A percentile compares a stretch with the other conserved stretches of the same genome.
phyloP scores from a whole-genome alignment of 768 basidiomycete species.

The Russula earlei region DNA sequence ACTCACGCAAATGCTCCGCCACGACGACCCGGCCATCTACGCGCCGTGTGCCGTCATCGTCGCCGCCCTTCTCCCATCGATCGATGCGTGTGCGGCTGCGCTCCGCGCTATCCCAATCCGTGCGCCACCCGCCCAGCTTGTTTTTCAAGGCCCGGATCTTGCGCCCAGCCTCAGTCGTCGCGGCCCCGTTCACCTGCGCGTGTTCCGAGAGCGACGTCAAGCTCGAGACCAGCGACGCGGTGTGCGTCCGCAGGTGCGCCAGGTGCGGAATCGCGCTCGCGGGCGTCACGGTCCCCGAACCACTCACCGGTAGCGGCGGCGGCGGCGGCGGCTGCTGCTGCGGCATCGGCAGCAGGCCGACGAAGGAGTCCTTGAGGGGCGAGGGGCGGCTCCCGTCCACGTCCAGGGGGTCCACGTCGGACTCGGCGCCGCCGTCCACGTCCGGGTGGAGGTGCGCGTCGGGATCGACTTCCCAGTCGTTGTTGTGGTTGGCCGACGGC shows the following conservation, averaged over 20 bases:
- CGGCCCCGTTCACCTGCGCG: slow-evolving; percentile 80
- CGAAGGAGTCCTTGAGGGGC: slow-evolving; percentile 50
- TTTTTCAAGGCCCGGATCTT: slow-evolving; percentile 83
- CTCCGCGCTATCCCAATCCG: slow-evolving; percentile 81
- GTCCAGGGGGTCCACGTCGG: slow-evolving; percentile 6
- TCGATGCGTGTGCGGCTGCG: slow-evolving; percentile 67
- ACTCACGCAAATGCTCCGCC: slow-evolving; percentile 69
- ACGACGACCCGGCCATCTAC: slow-evolving; percentile 65
- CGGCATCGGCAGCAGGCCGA: slow-evolving; percentile 30
- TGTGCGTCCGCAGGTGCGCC: slow-evolving; percentile 61
- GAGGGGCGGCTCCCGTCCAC: slow-evolving; percentile 37
- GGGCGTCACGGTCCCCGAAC: slow-evolving; percentile 45
- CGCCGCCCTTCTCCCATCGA: slow-evolving; percentile 64
- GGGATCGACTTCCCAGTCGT: slow-evolving; percentile 55
- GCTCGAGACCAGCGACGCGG: slow-evolving; percentile 63
- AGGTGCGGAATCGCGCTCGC: slow-evolving; percentile 56
- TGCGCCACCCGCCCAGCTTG: slow-evolving; percentile 68
- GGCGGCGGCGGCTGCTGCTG: no score
- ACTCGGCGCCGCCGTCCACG: background rate
- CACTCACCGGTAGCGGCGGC: slow-evolving; percentile 32
- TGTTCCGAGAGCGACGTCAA: slow-evolving; percentile 76
- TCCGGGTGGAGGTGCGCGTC: slow-evolving; percentile 31
- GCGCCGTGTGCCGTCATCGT: slow-evolving; percentile 36
- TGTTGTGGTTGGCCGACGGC: slow-evolving; percentile 15
- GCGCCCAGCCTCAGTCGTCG: slow-evolving; percentile 75